Evolutionary conservation across 2,329 filamentous ascomycete species (phyloP).

Genomic region (Colletotrichum sp.): DNA sequence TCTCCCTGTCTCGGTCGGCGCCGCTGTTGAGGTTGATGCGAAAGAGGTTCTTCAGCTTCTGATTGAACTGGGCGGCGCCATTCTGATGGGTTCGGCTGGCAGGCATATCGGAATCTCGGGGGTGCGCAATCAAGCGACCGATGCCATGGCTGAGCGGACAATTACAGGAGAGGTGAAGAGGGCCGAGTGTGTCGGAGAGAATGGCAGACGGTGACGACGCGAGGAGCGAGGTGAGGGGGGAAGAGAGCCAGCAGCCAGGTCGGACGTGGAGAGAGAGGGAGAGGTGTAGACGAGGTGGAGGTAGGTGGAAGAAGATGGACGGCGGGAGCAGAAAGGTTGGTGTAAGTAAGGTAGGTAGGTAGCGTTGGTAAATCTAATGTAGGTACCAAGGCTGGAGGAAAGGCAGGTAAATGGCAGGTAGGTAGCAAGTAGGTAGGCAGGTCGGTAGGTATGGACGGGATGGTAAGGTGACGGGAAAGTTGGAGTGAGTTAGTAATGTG

Average conservation of each 20-base stretch:
- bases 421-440: not conserved
- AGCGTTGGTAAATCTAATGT: not conserved
- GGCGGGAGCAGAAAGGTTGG: not conserved
- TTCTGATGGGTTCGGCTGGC: conserved; percentile 55
- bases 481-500: conserved; percentile 20
- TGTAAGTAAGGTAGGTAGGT: not conserved
- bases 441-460: not conserved
- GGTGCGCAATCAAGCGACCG: conserved; percentile 29
- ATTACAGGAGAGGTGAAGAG: conserved; percentile 12
- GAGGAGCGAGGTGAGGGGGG: conserved; percentile 25
- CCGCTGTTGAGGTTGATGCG: conserved; percentile 62
- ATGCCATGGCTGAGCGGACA: conserved; percentile 39
- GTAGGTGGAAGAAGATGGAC: not conserved
- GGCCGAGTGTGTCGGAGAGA: conserved; percentile 14
- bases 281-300: not conserved
- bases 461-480: conserved; percentile 9
- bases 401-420: not conserved
- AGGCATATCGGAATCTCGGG: conserved; percentile 46
- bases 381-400: not conserved
- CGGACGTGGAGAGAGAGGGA: conserved; percentile 1
- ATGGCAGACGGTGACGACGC: not conserved
- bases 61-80: conserved; percentile 66
- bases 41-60: conserved; percentile 75
- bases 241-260: not conserved
- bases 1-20: conserved; percentile 35